Evolutionary conservation across 768 basidiomycete genomes (phyloP).

Genomic region (Floccularia luteovirens): DNA sequence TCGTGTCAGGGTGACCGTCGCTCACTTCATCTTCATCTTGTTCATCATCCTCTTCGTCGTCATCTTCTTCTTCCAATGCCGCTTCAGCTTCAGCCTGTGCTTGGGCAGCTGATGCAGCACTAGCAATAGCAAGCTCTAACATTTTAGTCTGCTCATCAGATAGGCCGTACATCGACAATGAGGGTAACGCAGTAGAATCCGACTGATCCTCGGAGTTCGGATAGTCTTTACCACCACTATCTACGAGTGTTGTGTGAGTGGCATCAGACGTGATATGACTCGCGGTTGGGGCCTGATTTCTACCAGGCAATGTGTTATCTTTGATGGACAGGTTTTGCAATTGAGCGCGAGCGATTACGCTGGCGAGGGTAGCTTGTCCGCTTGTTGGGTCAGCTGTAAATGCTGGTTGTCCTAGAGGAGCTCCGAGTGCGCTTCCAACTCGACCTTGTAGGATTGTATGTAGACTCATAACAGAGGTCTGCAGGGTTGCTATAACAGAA

Average conservation of each 20-base stretch:
- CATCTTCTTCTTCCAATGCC: constrained; percentile 64
- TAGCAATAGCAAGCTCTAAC: constrained; percentile 68
- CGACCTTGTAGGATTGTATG: constrained; percentile 49
- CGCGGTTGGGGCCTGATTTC: constrained; percentile 7
- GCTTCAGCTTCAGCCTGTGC: constrained; percentile 77
- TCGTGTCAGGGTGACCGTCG: constrained; percentile 20
- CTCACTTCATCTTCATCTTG: constrained; percentile 37
- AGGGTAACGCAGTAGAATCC: constrained; percentile 16
- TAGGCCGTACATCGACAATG: constrained; percentile 61
- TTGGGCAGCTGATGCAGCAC: constrained; percentile 66
- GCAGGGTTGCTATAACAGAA: constrained; percentile 38
- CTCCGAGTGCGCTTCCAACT: constrained; percentile 49
- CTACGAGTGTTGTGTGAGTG: background rate
- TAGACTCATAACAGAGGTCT: constrained; percentile 44
- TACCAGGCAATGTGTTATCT: constrained; percentile 6
- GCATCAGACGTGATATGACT: background rate
- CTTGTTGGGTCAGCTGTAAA: constrained; percentile 34
- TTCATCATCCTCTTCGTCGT: constrained; percentile 36
- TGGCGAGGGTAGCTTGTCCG: constrained; percentile 63
- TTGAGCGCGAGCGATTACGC: constrained; percentile 67
- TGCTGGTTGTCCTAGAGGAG: constrained; percentile 20
- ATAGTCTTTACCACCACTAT: constrained; percentile 4
- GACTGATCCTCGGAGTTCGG: constrained; percentile 7
- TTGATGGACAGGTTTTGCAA: constrained; percentile 30
- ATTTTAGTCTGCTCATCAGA: constrained; percentile 67